Evolutionary conservation across 2,329 filamentous ascomycete species (phyloP).

Genomic region (Alternaria arborescens): DNA sequence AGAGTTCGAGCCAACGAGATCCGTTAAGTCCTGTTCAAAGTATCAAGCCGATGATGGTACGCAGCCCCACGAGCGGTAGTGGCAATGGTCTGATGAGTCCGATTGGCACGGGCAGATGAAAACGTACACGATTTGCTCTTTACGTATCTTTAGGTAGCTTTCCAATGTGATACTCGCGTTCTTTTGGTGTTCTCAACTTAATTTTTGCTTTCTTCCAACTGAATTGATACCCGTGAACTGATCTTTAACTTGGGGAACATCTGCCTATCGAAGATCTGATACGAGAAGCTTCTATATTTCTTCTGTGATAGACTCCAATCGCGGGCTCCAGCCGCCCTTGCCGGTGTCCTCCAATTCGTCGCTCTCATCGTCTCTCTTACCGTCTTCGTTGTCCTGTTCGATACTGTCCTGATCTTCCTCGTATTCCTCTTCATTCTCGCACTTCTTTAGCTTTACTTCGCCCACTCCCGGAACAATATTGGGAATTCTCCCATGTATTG

Average conservation of each 20-base stretch:
- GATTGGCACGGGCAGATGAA: conserved; percentile 39
- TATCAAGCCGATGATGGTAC: conserved; percentile 45
- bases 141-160: conserved; percentile 31
- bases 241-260: neutral
- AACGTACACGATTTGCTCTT: conserved; percentile 23
- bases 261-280: neutral
- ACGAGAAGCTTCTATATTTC: neutral
- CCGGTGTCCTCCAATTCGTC: neutral
- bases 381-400: neutral
- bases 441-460: neutral
- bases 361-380: neutral
- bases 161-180: conserved; percentile 39
- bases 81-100: conserved; percentile 45
- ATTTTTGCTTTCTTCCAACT: neutral
- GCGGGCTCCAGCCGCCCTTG: neutral
- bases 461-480: neutral
- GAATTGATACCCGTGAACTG: neutral
- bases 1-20: conserved; percentile 50
- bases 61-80: conserved; percentile 43
- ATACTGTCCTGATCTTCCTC: neutral
- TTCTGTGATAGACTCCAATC: neutral
- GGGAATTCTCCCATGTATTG: neutral
- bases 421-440: neutral
- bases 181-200: conserved; percentile 22
- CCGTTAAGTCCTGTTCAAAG: conserved; percentile 50